Percentiles rank a stretch among this genome's conserved stretches.
phyloP scores from a whole-genome alignment of 1,139 yeast genomes.

The Blastobotrys aristatus region DNA sequence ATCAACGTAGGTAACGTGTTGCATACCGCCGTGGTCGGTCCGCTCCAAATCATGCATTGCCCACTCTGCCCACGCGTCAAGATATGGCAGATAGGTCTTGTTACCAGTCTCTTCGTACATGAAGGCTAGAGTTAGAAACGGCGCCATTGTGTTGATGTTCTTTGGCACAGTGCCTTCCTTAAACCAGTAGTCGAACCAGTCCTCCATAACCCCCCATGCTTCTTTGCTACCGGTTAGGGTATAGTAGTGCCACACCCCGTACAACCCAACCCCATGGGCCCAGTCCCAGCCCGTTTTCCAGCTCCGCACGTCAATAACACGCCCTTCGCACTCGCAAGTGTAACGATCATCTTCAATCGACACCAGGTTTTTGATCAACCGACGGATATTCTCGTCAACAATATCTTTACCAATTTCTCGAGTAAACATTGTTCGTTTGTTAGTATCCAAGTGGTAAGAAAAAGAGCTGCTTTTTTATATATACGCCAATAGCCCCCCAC shows the following conservation, averaged over 20 bases:
- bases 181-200: conserved; percentile 34
- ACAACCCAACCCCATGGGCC: conserved; percentile 35
- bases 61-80: conserved; percentile 39
- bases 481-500: too few species aligned
- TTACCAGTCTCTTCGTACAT: conserved; percentile 31
- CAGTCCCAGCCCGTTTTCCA: conserved; percentile 40
- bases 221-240: conserved; percentile 28
- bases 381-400: background rate
- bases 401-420: background rate
- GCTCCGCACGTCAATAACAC: conserved; percentile 37
- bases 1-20: conserved; percentile 36
- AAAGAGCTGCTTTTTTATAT: too few species aligned
- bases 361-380: conserved; percentile 13
- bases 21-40: conserved; percentile 37
- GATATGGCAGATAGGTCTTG: conserved; percentile 30
- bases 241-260: conserved; percentile 39
- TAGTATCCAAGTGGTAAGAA: too few species aligned
- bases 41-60: conserved; percentile 33
- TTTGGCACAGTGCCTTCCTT: conserved; percentile 36
- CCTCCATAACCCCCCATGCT: conserved; percentile 27
- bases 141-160: conserved; percentile 38
- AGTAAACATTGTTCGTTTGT: too few species aligned
- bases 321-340: conserved; percentile 35
- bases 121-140: conserved; percentile 34
- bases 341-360: conserved; percentile 21